These are phyloP conservation scores for Chrysopogon serrulatus DNA, from an alignment of 176 grass and related monocot species.

Conservation along the genomic window DNA sequence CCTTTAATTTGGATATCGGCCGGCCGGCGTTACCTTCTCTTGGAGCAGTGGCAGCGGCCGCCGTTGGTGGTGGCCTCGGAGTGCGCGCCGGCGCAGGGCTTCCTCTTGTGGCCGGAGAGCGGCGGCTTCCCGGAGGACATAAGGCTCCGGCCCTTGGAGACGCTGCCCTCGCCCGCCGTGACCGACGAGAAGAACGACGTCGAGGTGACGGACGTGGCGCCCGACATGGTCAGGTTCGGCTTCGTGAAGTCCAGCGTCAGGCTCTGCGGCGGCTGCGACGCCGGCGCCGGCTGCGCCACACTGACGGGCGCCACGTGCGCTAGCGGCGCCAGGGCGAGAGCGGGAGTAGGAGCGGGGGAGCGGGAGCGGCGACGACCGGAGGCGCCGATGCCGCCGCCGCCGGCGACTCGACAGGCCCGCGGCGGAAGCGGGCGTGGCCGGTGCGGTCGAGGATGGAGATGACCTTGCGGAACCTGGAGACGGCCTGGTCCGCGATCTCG, in stretches of 20 bases:
- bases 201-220: conserved; percentile 66
- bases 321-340: neutral
- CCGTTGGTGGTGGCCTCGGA: conserved; percentile 49
- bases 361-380: neutral
- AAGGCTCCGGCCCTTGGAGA: conserved; percentile 67
- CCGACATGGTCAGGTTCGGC: conserved; percentile 57
- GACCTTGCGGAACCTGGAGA: conserved; percentile 88
- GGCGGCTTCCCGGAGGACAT: conserved; percentile 66
- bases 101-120: conserved; percentile 56
- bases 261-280: conserved; percentile 43
- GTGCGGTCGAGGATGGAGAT: conserved; percentile 90
- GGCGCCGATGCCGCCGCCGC: neutral
- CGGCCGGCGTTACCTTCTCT: conserved; percentile 49
- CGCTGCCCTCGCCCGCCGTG: conserved; percentile 86
- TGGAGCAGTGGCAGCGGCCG: conserved; percentile 84
- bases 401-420: conserved; percentile 38
- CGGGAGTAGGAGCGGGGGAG: neutral
- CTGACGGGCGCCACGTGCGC: neutral
- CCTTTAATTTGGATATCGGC: neutral
- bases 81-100: conserved; percentile 61
- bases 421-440: conserved; percentile 87
- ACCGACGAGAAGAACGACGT: conserved; percentile 84
- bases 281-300: neutral
- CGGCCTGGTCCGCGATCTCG: conserved; percentile 79
- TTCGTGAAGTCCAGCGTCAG: conserved; percentile 92